Evolutionary conservation across 129 eudicot genomes (phyloP).

Genomic region (Erigeron canadensis): DNA sequence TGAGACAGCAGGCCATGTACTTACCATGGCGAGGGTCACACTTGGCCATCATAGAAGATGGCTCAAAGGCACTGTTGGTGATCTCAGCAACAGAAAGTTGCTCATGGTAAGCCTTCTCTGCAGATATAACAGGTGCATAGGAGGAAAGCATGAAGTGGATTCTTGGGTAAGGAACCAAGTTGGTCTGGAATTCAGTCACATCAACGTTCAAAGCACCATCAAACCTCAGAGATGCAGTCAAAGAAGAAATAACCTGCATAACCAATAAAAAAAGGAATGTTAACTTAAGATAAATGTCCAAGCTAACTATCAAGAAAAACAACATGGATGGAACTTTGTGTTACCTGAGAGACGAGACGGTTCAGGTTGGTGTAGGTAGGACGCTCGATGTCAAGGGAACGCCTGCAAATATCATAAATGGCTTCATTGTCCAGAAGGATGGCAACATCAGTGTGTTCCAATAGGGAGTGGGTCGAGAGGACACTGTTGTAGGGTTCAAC

Average conservation of each 20-base stretch:
- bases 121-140: constrained; percentile 69
- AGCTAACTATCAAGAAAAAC: background rate
- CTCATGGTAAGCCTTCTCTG: constrained; percentile 62
- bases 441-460: constrained; percentile 72
- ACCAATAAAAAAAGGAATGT: background rate
- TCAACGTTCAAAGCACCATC: constrained; percentile 75
- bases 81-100: constrained; percentile 73
- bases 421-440: constrained; percentile 73
- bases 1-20: constrained; percentile 75
- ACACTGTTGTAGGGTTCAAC: constrained; percentile 83
- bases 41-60: constrained; percentile 78
- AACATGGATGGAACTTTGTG: no score
- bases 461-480: constrained; percentile 66
- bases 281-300: no score
- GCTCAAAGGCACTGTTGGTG: constrained; percentile 73
- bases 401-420: constrained; percentile 73
- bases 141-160: constrained; percentile 80
- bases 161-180: constrained; percentile 69
- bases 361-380: constrained; percentile 77
- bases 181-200: constrained; percentile 72
- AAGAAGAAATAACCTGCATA: constrained; percentile 57
- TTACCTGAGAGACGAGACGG: constrained; percentile 66
- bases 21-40: constrained; percentile 73
- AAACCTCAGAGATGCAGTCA: constrained; percentile 65
- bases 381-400: constrained; percentile 70